Conservation (phyloP, 495 filamentous ascomycete genomes). For the Pseudevernia furfuracea region DNA sequence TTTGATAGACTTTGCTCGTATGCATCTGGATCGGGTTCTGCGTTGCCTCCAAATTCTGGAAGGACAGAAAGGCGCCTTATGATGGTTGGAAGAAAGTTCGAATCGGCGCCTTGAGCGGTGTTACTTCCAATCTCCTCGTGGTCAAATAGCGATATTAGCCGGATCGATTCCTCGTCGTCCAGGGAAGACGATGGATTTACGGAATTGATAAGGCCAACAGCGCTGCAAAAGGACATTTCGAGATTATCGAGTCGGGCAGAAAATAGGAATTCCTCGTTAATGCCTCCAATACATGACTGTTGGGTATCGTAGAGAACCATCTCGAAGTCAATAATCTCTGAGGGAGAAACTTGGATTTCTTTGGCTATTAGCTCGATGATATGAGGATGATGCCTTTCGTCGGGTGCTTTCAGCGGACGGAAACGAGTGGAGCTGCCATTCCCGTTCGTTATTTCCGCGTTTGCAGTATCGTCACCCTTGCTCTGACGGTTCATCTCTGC, state of each 20-base stretch:
- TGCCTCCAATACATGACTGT: conserved; percentile 74
- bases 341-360: conserved; percentile 58
- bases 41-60: conserved; percentile 39
- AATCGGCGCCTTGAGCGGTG: conserved; percentile 88
- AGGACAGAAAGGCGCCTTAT: conserved; percentile 80
- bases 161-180: conserved; percentile 70
- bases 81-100: conserved; percentile 82
- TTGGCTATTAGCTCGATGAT: conserved; percentile 80
- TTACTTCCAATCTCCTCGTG: conserved; percentile 94
- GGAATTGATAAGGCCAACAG: conserved; percentile 73
- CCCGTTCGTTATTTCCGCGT: conserved; percentile 23
- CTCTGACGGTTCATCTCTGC: conserved; percentile 76
- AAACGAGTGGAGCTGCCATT: conserved; percentile 39
- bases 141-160: conserved; percentile 87
- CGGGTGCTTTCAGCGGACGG: conserved; percentile 64
- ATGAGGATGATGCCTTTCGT: conserved; percentile 82
- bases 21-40: conserved; percentile 47
- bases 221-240: conserved; percentile 86
- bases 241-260: conserved; percentile 90
- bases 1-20: conserved; percentile 88
- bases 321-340: conserved; percentile 86
- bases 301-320: conserved; percentile 94
- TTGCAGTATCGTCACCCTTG: conserved; percentile 26
- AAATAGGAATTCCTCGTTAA: conserved; percentile 91
- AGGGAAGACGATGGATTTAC: conserved; percentile 53